A percentile compares a stretch with the other conserved stretches of the same genome.
These are phyloP conservation scores for Gynandropsis gynandra DNA, from an alignment of 345 rosid species.

Conservation along the genomic window DNA sequence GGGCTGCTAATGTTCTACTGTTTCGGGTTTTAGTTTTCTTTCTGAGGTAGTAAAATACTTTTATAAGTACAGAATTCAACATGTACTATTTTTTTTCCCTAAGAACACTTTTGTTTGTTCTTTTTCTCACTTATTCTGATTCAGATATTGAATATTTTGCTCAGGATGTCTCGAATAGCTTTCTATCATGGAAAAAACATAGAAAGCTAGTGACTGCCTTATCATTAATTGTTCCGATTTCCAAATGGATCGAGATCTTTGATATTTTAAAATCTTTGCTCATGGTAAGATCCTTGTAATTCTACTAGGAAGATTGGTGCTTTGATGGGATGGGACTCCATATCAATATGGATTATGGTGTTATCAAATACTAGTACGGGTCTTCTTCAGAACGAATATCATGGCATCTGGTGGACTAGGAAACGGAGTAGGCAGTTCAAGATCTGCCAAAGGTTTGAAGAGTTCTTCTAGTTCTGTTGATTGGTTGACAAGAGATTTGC, in stretches of 20 bases:
- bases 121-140: too few species aligned
- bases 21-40: too few species aligned
- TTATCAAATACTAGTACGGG: conserved; percentile 33
- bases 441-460: conserved; percentile 75
- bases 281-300: conserved; percentile 27
- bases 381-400: conserved; percentile 18
- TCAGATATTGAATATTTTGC: too few species aligned
- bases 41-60: too few species aligned
- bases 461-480: conserved; percentile 91
- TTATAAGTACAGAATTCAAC: too few species aligned
- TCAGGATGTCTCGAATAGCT: too few species aligned
- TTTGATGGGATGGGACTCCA: conserved; percentile 39
- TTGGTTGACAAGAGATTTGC: conserved; percentile 94
- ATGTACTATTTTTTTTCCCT: too few species aligned
- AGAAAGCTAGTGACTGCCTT: too few species aligned
- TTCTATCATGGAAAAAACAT: too few species aligned
- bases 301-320: conserved; percentile 40
- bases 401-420: conserved; percentile 91
- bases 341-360: conserved; percentile 26
- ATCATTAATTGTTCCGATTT: too few species aligned
- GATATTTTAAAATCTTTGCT: background rate
- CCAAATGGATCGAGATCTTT: background rate
- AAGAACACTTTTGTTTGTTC: too few species aligned
- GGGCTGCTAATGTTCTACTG: too few species aligned
- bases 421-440: conserved; percentile 93